phyloP scores from a whole-genome alignment of 2,329 filamentous ascomycete species.

The Curvularia verruculosa region DNA sequence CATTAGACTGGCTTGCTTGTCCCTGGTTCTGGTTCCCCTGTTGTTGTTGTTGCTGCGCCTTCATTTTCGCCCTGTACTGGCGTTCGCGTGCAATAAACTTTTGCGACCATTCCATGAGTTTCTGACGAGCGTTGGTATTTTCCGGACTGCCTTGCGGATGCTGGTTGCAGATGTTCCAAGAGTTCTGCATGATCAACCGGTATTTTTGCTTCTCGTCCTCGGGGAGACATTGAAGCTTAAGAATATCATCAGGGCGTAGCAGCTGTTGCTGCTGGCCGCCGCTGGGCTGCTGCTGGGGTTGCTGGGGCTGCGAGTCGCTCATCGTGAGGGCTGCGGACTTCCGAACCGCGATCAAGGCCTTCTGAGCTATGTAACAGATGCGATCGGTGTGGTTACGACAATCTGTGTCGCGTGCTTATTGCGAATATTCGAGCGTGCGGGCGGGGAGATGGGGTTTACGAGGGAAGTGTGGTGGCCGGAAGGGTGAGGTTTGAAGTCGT shows the following conservation, averaged over 20 bases:
- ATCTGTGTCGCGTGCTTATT: slow-evolving; percentile 1
- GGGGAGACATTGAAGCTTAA: slow-evolving; percentile 51
- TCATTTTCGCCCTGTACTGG: slow-evolving; percentile 51
- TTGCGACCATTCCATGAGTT: slow-evolving; percentile 58
- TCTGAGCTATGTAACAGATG: slow-evolving; percentile 1
- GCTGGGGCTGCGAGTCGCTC: slow-evolving; percentile 41
- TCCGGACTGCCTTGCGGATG: slow-evolving; percentile 57
- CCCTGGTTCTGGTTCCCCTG: slow-evolving; percentile 28
- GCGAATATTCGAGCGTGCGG: neutral
- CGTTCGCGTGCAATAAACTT: slow-evolving; percentile 58
- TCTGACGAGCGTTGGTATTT: slow-evolving; percentile 57
- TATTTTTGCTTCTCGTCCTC: slow-evolving; percentile 63
- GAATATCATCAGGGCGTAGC: slow-evolving; percentile 44
- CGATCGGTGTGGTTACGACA: neutral
- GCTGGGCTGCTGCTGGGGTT: slow-evolving; percentile 32
- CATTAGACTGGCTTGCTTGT: slow-evolving; percentile 31
- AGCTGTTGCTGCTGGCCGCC: slow-evolving; percentile 33
- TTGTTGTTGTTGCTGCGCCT: slow-evolving; percentile 29
- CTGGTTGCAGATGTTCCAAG: slow-evolving; percentile 61
- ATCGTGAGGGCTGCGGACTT: slow-evolving; percentile 31
- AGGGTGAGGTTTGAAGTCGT: slow-evolving; percentile 18
- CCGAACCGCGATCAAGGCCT: slow-evolving; percentile 12
- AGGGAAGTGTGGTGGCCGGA: slow-evolving; percentile 1
- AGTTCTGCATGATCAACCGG: slow-evolving; percentile 58
- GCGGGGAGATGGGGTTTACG: neutral